phyloP scores from a whole-genome alignment of 2,329 filamentous ascomycete genomes.

The Talaromyces amestolkiae region DNA sequence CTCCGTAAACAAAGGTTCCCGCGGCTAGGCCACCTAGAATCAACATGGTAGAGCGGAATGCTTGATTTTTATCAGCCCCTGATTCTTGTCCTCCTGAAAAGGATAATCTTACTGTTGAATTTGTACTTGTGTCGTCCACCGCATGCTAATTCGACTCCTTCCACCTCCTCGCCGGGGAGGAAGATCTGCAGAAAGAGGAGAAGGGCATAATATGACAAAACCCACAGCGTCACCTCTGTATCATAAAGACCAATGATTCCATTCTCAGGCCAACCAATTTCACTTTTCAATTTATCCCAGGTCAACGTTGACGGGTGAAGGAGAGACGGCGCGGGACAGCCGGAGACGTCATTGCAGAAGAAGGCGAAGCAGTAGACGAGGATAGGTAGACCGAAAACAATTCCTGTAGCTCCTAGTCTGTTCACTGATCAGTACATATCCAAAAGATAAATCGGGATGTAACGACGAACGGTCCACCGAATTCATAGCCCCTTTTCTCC shows the following conservation, averaged over 20 bases:
- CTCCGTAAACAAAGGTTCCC: constrained; percentile 73
- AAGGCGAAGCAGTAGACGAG: constrained; percentile 78
- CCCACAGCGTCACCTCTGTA: constrained; percentile 65
- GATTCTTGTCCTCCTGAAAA: not conserved
- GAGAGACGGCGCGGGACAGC: constrained; percentile 82
- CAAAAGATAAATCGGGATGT: not conserved
- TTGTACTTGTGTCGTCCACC: constrained; percentile 79
- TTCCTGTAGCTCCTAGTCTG: constrained; percentile 71
- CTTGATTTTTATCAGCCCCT: constrained; percentile 42
- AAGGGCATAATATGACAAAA: constrained; percentile 73
- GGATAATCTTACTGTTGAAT: constrained; percentile 62
- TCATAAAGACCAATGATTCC: constrained; percentile 70
- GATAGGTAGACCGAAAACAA: constrained; percentile 77
- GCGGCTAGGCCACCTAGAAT: constrained; percentile 69
- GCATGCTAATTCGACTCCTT: constrained; percentile 67
- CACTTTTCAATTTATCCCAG: constrained; percentile 69
- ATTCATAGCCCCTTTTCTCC: constrained; percentile 48
- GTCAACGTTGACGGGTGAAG: constrained; percentile 70
- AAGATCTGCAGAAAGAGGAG: constrained; percentile 72
- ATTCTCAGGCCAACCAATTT: constrained; percentile 75
- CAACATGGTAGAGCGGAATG: constrained; percentile 70
- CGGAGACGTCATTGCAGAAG: constrained; percentile 86
- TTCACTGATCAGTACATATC: constrained; percentile 19
- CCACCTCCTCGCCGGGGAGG: constrained; percentile 68
- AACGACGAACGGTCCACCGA: constrained; percentile 45